phyloP scores from a whole-genome alignment of 2,329 filamentous ascomycete species.

The Aspergillus sp. region DNA sequence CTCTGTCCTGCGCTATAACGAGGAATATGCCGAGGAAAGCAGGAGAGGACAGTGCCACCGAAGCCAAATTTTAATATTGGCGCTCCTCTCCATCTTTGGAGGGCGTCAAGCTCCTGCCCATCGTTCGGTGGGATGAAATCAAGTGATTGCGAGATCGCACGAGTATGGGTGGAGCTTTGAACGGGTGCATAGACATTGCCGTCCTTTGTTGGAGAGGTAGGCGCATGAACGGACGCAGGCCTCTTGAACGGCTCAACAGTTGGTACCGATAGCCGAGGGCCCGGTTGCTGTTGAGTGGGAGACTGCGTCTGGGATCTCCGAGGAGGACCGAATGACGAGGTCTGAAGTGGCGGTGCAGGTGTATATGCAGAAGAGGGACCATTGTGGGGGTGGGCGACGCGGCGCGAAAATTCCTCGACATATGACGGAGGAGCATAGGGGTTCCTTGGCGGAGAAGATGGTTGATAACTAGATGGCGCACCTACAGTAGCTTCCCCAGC shows the following conservation, averaged over 20 bases:
- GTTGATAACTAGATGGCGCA: slow-evolving; percentile 17
- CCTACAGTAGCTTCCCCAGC: slow-evolving; percentile 5
- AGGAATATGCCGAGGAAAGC: slow-evolving; percentile 85
- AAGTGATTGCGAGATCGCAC: slow-evolving; percentile 50
- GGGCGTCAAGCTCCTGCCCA: slow-evolving; percentile 64
- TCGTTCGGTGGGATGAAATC: slow-evolving; percentile 58
- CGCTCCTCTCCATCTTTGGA: slow-evolving; percentile 87
- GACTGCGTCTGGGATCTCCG: slow-evolving; percentile 59
- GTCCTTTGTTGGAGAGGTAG: slow-evolving; percentile 41
- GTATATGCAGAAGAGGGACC: slow-evolving; percentile 16
- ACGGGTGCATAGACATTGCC: slow-evolving; percentile 37
- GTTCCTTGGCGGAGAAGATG: slow-evolving; percentile 27
- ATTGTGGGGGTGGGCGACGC: slow-evolving; percentile 23
- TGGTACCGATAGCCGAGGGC: slow-evolving; percentile 45
- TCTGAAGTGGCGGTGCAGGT: slow-evolving; percentile 25
- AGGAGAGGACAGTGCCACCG: slow-evolving; percentile 77
- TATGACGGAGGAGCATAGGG: slow-evolving; percentile 35
- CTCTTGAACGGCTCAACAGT: slow-evolving; percentile 49
- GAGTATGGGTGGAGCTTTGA: slow-evolving; percentile 34
- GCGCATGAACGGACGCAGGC: slow-evolving; percentile 56
- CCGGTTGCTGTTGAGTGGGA: slow-evolving; percentile 55
- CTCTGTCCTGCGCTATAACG: slow-evolving; percentile 75
- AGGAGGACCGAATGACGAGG: slow-evolving; percentile 39
- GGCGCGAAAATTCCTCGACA: slow-evolving; percentile 33
- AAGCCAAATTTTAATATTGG: slow-evolving; percentile 88